These are phyloP conservation scores for Petunia hybrid DNA, from an alignment of 305 asterid species.

Conservation along the genomic window DNA sequence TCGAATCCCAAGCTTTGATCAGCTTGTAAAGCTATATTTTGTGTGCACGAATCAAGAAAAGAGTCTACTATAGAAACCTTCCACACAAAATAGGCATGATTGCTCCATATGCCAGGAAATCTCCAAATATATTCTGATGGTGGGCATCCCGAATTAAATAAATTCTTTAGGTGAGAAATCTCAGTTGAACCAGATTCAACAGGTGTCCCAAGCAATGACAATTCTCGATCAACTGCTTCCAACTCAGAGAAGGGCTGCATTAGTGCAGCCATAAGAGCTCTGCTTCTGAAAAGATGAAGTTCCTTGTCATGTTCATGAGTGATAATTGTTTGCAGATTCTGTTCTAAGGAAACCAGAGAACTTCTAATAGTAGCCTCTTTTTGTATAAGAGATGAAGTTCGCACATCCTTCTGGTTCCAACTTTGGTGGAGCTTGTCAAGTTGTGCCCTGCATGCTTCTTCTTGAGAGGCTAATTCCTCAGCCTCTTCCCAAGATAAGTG, in stretches of 20 bases:
- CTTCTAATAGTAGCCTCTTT: constrained; percentile 71
- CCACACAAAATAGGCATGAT: constrained; percentile 88
- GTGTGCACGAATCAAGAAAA: constrained; percentile 87
- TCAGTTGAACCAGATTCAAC: constrained; percentile 60
- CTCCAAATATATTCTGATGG: constrained; percentile 82
- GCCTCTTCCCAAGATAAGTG: constrained; percentile 99
- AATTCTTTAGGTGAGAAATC: constrained; percentile 65
- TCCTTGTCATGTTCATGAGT: constrained; percentile 64
- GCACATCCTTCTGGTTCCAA: constrained; percentile 92
- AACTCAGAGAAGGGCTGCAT: constrained; percentile 88
- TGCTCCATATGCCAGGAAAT: constrained; percentile 65
- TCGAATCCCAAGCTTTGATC: constrained; percentile 90
- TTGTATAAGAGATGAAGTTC: constrained; percentile 70
- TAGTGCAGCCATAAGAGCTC: constrained; percentile 67
- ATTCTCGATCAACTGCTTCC: constrained; percentile 77
- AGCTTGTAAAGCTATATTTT: constrained; percentile 69
- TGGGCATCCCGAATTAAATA: constrained; percentile 77
- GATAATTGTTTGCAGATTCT: constrained; percentile 68
- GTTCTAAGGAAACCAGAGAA: constrained; percentile 66
- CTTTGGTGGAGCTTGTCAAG: constrained; percentile 89
- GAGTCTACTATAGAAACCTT: constrained; percentile 83
- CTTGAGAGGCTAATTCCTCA: constrained; percentile 99
- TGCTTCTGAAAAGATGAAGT: constrained; percentile 67
- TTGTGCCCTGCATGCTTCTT: constrained; percentile 97
- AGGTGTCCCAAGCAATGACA: constrained; percentile 59